Evolutionary conservation across 768 basidiomycete genomes (phyloP), one percentile per base, ranked within the genome.

Genomic region (Tylopilus rubrobrunneus): DNA sequence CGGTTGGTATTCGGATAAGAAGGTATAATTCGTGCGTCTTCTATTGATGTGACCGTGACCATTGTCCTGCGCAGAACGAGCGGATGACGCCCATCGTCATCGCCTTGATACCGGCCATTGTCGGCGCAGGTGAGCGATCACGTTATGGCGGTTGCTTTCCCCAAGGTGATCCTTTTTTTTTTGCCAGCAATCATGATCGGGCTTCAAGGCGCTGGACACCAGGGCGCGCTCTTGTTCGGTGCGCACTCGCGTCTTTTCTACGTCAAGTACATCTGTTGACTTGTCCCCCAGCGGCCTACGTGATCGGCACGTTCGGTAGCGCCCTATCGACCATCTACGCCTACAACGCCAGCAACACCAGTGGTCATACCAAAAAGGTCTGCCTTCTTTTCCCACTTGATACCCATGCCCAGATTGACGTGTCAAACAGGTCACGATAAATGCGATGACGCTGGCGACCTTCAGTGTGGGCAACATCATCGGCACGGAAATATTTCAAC

Each of bases 1-100:
- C 56, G 83, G 83, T 4, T 86, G 81, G 78, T 83, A 83, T 62
- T 83, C 85, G 0, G 85, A 86, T 60, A 80, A 70, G 65, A 84
- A 79, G 77, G 83, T 80, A 48, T 8, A 44, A 37, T 15, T 37
- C 25, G 45, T 28, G 41, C 23, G 11, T 47, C 44, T 36, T 44
- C 27, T n/a, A 10, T 52, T 4, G 25, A 11, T 47, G 31, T 19
- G 17, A 14, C 17, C 29, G 21, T 14, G 10, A 28, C 7, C 14
- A 1, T 37, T 29, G n/a, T 12, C 49, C 19, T 39, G 9, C 21
- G 28, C 45, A 79, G 82, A 74, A 74, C 36, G 82, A 83, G 56
- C 75, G 84, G 5, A 84, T 84, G 83, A 54, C 77, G 4, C 84
- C 85, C 1, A 81, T 86, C 34, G 69, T 83, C 12, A 74, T 83